These are phyloP conservation scores for Erodium chrysanthum DNA, from an alignment of 441 rosid species.

Conservation along the genomic window DNA sequence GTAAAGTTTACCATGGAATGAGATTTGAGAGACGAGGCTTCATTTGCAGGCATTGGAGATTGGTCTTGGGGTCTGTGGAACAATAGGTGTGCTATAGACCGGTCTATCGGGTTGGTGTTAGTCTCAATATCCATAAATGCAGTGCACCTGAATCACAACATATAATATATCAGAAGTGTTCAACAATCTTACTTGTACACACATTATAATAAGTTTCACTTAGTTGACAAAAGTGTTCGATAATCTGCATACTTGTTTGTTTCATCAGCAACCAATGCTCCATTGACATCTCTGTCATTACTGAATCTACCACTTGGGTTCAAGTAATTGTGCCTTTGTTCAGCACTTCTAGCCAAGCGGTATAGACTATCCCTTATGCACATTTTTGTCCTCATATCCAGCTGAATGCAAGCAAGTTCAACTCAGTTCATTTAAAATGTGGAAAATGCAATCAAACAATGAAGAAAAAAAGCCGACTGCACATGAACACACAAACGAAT, in stretches of 20 bases:
- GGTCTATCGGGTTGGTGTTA: conserved; percentile 81
- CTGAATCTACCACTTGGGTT: conserved; percentile 31
- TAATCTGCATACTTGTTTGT: conserved; percentile 45
- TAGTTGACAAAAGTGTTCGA: neutral
- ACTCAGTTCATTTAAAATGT: conserved; percentile 6
- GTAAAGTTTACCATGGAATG: conserved; percentile 34
- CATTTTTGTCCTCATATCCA: conserved; percentile 79
- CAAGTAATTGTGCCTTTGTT: conserved; percentile 51
- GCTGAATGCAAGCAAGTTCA: conserved; percentile 39
- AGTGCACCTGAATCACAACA: conserved; percentile 36
- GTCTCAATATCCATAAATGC: conserved; percentile 70
- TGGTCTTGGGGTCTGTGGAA: conserved; percentile 74
- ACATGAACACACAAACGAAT: neutral
- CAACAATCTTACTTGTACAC: conserved; percentile 40
- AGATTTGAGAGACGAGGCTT: conserved; percentile 35
- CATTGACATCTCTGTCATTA: conserved; percentile 29
- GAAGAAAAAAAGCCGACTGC: no score
- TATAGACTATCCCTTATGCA: conserved; percentile 85
- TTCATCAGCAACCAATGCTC: conserved; percentile 28
- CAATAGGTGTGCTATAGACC: conserved; percentile 76
- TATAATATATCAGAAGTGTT: neutral
- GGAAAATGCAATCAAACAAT: no score
- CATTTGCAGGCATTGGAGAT: conserved; percentile 29
- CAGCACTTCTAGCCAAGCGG: conserved; percentile 84
- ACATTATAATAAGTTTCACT: neutral